Evolutionary conservation across 345 rosid genomes (phyloP), one percentile per base, ranked within the genome.

Genomic region (Durio zibethinus): DNA sequence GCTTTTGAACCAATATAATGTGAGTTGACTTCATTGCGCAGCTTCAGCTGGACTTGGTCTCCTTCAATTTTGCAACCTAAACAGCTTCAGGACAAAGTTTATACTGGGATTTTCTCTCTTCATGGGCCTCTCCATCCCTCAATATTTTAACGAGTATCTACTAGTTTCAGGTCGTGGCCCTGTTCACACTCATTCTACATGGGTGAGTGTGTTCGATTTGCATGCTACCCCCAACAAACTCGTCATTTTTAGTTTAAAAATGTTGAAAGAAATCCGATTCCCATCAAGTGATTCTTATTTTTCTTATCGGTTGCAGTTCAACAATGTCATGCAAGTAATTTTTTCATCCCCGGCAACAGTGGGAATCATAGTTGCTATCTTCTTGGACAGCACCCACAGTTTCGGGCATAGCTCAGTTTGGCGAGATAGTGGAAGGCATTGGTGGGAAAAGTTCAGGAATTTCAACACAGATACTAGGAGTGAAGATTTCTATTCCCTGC

Each of bases 301-400:
- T 64, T 75, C 3, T 52, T 16, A 66, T 76, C 31, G 35, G 1
- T 77, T 82, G 76, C 90, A 96, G 98, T 93, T 96, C 90, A 93
- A 96, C 85, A 82, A 84, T 83, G 88, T 89, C 60, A 80, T 92
- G 72, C 97, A 92, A 87, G 97, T 93, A 81, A 90, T 96, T 4
- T 96, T 92, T 91, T 77, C 99, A 8, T 93, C 99, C 15, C 90
- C 95, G 3, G 92, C 98, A 47, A 90, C 97, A 0, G 94, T 93
- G 76, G 94, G 89, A 31, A 38, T 92, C 12, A 59, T 86, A 20
- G 81, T 88, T 2, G 97, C 94, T 0, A 86, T 56, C 78, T 82
- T 87, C 36, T 73, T 96, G 86, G 98, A 93, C 60, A n/a, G 79
- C 83, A 90, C 93, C 66, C 96, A 88, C 56, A 81, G 90, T 78